phyloP scores from a whole-genome alignment of 495 filamentous ascomycete genomes.

The Bathelium albidoporum region DNA sequence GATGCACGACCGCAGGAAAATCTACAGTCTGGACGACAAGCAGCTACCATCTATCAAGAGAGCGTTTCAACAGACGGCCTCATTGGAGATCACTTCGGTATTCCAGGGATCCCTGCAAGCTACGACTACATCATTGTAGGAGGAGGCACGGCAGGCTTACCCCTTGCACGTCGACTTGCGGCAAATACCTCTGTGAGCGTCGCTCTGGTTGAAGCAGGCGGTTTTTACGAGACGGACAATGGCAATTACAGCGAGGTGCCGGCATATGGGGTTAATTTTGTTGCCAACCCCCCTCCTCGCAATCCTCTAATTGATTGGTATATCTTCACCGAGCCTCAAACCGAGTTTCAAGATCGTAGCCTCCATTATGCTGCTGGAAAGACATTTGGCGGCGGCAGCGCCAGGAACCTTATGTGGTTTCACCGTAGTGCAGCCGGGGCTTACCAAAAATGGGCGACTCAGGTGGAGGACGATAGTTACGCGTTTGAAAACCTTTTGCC shows the following conservation, averaged over 20 bases:
- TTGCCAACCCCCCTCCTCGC: neutral
- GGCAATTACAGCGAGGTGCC: neutral
- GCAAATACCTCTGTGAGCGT: neutral
- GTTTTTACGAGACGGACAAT: slow-evolving; percentile 7
- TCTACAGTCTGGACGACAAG: too few species aligned
- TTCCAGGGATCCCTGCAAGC: neutral
- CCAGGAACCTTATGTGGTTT: slow-evolving; percentile 4
- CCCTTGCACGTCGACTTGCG: slow-evolving; percentile 1
- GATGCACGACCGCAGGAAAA: too few species aligned
- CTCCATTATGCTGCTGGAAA: slow-evolving; percentile 23
- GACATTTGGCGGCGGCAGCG: slow-evolving; percentile 17
- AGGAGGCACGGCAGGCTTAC: slow-evolving; percentile 15
- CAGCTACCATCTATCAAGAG: too few species aligned
- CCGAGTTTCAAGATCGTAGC: neutral
- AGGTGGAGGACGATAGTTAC: slow-evolving; percentile 44
- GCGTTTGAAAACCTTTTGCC: slow-evolving; percentile 41
- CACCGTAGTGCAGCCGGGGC: slow-evolving; percentile 25
- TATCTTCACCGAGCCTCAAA: slow-evolving; percentile 15
- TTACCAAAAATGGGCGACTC: slow-evolving; percentile 44
- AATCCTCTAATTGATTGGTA: slow-evolving; percentile 22
- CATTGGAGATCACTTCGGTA: neutral
- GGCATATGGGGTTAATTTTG: neutral
- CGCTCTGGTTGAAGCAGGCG: slow-evolving; percentile 10
- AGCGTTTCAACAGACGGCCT: neutral
- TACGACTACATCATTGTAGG: slow-evolving; percentile 6